phyloP scores from a whole-genome alignment of 345 rosid genomes.

The Microthlaspi erraticum region DNA sequence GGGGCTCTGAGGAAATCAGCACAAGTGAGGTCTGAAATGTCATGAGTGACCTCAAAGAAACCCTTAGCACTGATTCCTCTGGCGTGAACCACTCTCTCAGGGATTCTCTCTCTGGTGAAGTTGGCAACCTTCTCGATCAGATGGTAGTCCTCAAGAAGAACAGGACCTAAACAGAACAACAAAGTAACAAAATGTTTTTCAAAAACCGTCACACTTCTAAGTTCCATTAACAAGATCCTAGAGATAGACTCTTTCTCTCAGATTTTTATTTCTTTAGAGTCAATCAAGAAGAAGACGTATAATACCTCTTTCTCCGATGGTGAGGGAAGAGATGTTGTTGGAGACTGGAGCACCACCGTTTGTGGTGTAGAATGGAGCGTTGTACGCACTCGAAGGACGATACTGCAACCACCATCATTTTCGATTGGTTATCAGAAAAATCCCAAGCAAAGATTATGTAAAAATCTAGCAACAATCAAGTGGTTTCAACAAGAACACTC shows the following conservation, averaged over 20 bases:
- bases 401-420: conserved; percentile 34
- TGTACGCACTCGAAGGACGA: conserved; percentile 72
- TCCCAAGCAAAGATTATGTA: not conserved
- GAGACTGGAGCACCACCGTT: conserved; percentile 85
- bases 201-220: not conserved
- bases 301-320: conserved; percentile 82
- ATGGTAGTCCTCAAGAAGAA: conserved; percentile 97
- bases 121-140: conserved; percentile 90
- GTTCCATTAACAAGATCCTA: conserved; percentile 13
- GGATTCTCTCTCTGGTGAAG: conserved; percentile 90
- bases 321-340: conserved; percentile 79
- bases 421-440: not conserved
- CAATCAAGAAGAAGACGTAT: not conserved
- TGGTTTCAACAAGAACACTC: conserved; percentile 8
- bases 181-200: not conserved
- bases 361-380: conserved; percentile 72
- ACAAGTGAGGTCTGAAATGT: conserved; percentile 76
- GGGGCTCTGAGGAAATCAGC: conserved; percentile 98
- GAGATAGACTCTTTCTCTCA: not conserved
- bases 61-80: conserved; percentile 99
- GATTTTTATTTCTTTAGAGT: not conserved
- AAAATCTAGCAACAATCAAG: not conserved
- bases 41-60: conserved; percentile 97
- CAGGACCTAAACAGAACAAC: conserved; percentile 67
- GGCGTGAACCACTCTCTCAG: conserved; percentile 98